Base-by-base conservation (phyloP, 768 basidiomycete genomes). In the Cyathus striatus region DNA sequence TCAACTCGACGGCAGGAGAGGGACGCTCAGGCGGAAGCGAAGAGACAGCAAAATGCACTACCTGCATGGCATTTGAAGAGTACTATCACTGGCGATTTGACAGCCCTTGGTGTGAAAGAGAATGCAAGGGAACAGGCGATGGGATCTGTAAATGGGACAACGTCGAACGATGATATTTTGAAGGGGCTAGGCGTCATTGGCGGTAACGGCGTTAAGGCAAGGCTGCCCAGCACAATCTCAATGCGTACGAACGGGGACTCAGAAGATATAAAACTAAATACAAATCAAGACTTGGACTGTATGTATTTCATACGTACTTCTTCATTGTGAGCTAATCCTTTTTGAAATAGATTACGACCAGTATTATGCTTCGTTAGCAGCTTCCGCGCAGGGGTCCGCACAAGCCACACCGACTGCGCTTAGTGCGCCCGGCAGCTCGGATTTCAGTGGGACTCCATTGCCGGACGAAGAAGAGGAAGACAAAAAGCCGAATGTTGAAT, bases 11-110 rank as follows among this genome's bases (percentile, higher is more conserved):
- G 78, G 46, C 66, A 72, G 54, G 86, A 90, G 59, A 72, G 87
- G 42, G 88, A 89, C 51, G 80, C 78, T 17, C 81, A 93, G 60
- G 86, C 87, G 1, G 87, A 87, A 44, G 78, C 83, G 42, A 93
- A 93, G 64, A 67, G 90, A 45, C 79, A 85, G 57, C 93, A 98
- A 67, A 97, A 98, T 58, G 79, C 83, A 0, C 69, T 99, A 35
- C 96, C 96, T 1, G 73, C 86, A 10, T 99, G 96, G 96, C 90
- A 96, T 68, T 75, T 93, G 52, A 88, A 90, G 63, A 94, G 91
- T 57, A 99, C 96, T 2, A 91, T 99, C 47, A 84, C 91, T 3
- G 92, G 93, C 6, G 87, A 94, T 51, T 68, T 92, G 47, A 96
- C 95, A 1, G 86, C 90, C 17, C 71, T 94, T 30, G 91, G 92